Percentiles rank a stretch among this genome's conserved stretches.
These are phyloP conservation scores for Panaeolus cyanescens DNA, from an alignment of 768 basidiomycete genomes.

Conservation along the genomic window DNA sequence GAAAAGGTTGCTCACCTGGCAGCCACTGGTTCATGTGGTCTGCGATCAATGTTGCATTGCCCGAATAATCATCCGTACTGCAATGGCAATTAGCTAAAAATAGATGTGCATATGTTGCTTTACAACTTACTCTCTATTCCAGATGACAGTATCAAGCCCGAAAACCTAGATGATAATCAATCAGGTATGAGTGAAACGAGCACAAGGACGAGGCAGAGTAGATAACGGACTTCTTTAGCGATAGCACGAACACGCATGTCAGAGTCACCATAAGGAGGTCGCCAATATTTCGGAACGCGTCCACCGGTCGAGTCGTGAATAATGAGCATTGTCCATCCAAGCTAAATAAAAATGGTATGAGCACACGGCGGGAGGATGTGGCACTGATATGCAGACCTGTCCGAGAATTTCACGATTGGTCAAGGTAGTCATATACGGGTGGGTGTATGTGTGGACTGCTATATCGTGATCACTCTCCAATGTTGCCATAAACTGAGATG, in stretches of 20 bases:
- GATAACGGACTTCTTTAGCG: slow-evolving; percentile 62
- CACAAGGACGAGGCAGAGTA: background rate
- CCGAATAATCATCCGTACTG: slow-evolving; percentile 81
- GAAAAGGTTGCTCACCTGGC: slow-evolving; percentile 36
- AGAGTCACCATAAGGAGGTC: slow-evolving; percentile 86
- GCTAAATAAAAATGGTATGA: slow-evolving; percentile 29
- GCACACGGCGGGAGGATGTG: background rate
- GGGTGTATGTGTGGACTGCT: slow-evolving; percentile 67
- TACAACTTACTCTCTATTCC: slow-evolving; percentile 83
- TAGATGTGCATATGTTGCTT: background rate
- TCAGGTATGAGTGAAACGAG: background rate
- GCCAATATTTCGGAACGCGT: slow-evolving; percentile 70
- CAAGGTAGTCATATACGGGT: slow-evolving; percentile 81
- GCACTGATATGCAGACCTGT: slow-evolving; percentile 41
- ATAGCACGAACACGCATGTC: slow-evolving; percentile 86
- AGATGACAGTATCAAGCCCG: slow-evolving; percentile 80
- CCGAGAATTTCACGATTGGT: slow-evolving; percentile 69
- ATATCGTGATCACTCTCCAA: slow-evolving; percentile 49
- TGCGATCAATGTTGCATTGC: slow-evolving; percentile 49
- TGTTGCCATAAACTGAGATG: slow-evolving; percentile 54
- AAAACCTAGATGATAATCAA: slow-evolving; percentile 45
- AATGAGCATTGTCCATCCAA: slow-evolving; percentile 82
- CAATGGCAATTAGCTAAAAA: background rate
- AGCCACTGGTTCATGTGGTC: slow-evolving; percentile 57
- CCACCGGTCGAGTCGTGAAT: slow-evolving; percentile 84